Evolutionary conservation across 2,329 filamentous ascomycete genomes (phyloP).

Genomic region (Emericellopsis atlantica): DNA sequence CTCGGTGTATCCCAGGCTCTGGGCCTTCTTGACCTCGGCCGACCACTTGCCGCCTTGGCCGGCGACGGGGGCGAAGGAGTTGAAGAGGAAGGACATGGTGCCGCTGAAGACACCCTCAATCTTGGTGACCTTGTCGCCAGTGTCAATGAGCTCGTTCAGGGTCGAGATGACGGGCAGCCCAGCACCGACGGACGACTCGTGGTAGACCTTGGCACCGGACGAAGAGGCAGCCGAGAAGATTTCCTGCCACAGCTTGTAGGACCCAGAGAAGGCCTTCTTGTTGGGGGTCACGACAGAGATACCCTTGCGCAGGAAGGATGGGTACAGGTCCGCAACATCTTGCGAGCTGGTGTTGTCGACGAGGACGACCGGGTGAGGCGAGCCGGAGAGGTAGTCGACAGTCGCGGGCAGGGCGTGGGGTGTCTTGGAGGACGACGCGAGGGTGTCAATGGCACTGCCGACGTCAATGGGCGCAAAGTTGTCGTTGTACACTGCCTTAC

Average conservation of each 20-base stretch:
- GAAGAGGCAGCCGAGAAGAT: slow-evolving; percentile 66
- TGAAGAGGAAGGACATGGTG: slow-evolving; percentile 97
- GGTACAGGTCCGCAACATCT: slow-evolving; percentile 73
- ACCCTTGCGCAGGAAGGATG: slow-evolving; percentile 64
- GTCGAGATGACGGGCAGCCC: slow-evolving; percentile 90
- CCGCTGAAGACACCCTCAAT: slow-evolving; percentile 97
- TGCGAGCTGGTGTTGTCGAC: slow-evolving; percentile 95
- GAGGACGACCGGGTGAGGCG: slow-evolving; percentile 68
- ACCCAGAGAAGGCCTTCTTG: slow-evolving; percentile 92
- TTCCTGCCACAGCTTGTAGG: slow-evolving; percentile 69
- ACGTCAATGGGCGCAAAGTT: slow-evolving; percentile 59
- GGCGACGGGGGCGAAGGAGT: slow-evolving; percentile 78
- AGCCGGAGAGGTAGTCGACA: slow-evolving; percentile 63
- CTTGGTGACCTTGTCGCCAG: slow-evolving; percentile 79
- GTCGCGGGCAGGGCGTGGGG: slow-evolving; percentile 59
- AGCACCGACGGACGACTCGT: slow-evolving; percentile 89
- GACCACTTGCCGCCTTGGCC: slow-evolving; percentile 73
- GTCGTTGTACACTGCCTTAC: slow-evolving; percentile 64
- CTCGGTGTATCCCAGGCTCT: slow-evolving; percentile 85
- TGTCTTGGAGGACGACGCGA: slow-evolving; percentile 50
- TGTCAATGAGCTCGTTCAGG: slow-evolving; percentile 85
- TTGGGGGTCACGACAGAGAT: slow-evolving; percentile 93
- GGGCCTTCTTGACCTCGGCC: slow-evolving; percentile 81
- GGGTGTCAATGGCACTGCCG: slow-evolving; percentile 45
- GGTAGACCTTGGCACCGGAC: slow-evolving; percentile 74